Evolutionary conservation across 1,284 basidiomycete genomes (phyloP).

Genomic region (Cutaneotrichosporon dermatis): DNA sequence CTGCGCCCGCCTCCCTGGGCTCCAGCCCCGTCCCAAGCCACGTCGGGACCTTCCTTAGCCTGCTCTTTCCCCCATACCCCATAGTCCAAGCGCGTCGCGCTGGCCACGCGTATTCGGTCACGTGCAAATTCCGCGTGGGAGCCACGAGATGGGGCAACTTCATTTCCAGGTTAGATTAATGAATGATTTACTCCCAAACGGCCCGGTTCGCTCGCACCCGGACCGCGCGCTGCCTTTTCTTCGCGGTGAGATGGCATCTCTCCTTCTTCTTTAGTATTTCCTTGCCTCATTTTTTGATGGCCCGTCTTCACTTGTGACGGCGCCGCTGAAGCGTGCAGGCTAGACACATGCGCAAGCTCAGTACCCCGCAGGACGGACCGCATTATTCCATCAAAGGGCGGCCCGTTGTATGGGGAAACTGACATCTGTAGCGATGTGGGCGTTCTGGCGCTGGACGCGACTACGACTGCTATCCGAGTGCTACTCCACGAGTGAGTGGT

Average conservation of each 20-base stretch:
- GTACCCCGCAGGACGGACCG: slow-evolving; percentile 22
- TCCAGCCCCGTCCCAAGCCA: background rate
- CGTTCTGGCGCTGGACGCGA: no score
- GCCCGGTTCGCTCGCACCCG: background rate
- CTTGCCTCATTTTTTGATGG: slow-evolving; percentile 3
- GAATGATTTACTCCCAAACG: background rate
- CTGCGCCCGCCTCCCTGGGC: no score
- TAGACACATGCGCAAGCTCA: slow-evolving; percentile 10
- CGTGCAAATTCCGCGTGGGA: background rate
- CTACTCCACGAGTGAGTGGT: no score
- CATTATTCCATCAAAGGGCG: slow-evolving; percentile 5
- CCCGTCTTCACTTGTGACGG: slow-evolving; percentile 6
- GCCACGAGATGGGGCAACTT: no score
- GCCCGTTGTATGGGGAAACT: slow-evolving; percentile 20
- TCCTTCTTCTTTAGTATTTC: slow-evolving; percentile 6
- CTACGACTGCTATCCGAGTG: no score
- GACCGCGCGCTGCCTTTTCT: background rate
- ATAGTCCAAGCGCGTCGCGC: background rate
- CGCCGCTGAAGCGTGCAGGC: slow-evolving; percentile 8
- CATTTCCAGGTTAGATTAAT: no score
- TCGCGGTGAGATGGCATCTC: background rate
- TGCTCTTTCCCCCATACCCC: background rate
- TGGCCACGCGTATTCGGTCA: background rate
- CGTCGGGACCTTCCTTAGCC: background rate
- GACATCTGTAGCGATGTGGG: slow-evolving; percentile 1